Base-by-base conservation (phyloP, 106 monocot genomes). In the Iris macrosiphon region DNA sequence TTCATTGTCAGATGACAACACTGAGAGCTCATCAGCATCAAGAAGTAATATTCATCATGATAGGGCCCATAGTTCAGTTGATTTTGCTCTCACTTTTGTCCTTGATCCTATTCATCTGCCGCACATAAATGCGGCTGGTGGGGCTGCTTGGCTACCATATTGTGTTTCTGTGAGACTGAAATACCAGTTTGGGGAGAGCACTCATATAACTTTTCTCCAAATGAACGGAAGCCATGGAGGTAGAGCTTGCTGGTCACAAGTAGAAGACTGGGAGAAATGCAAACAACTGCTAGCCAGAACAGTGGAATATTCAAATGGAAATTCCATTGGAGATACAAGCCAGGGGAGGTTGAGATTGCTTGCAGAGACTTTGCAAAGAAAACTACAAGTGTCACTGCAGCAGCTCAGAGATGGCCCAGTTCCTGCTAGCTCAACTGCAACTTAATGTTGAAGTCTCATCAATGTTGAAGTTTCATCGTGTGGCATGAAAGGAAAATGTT, bases 171-270 rank as follows among this genome's bases (percentile, higher is more conserved):
- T 87, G 57, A 72, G 81, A 47, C 65, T 99, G 7, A 83, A 70
- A 39, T 99, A 71, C 57, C 75, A 73, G 8, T 99, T 91, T 68
- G 87, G 87, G 25, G 98, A 99, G 21, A 82, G 41, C 51, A 24
- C 65, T 18, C 77, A 84, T 63, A 22, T 99, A 25, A 80, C 98
- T 34, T 83, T 81, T 45, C 40, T 98, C 46, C 68, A 74, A 31
- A 75, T 91, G 77, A 80, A 87, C 22, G 98, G 98, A 29, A 98
- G 98, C 59, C 98, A 98, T 70, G 91, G 90, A n/a, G 90, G 98
- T 12, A 75, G 77, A 73, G 80, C 91, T 21, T 98, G 98, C 50
- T 91, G 83, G 87, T 59, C 65, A 4, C 70, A 74, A 18, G 64
- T 63, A 2, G 98, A 98, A 27, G 98, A 98, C 29, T 98, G 98